These are phyloP conservation scores for Penicillium sp. DNA, from an alignment of 2,329 filamentous ascomycete species.

Conservation along the genomic window DNA sequence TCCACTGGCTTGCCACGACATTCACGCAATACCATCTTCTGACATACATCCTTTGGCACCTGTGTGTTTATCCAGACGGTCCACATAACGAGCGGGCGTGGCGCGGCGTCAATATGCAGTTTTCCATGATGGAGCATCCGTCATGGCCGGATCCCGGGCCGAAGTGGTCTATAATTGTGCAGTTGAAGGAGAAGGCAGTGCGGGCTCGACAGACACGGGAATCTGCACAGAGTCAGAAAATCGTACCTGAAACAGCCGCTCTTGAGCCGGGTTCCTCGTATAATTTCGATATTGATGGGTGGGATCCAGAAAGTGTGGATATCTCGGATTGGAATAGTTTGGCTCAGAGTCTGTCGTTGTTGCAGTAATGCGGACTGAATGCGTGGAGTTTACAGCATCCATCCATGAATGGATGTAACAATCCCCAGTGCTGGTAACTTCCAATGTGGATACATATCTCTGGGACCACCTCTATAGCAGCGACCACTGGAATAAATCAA, in stretches of 20 bases:
- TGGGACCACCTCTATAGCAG: too few relatives aligned
- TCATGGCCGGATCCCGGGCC: conserved; percentile 23
- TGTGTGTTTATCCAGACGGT: conserved; percentile 43
- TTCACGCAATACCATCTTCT: conserved; percentile 49
- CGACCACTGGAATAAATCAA: too few relatives aligned
- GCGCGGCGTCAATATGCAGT: conserved; percentile 15
- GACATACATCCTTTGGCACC: conserved; percentile 48
- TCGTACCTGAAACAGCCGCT: neutral
- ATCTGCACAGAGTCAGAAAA: neutral
- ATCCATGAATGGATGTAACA: too few relatives aligned
- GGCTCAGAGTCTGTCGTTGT: conserved; percentile 12
- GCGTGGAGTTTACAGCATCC: too few relatives aligned
- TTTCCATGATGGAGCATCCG: conserved; percentile 19
- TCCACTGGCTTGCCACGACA: conserved; percentile 41
- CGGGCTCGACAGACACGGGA: conserved; percentile 9
- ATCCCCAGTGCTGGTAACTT: too few relatives aligned
- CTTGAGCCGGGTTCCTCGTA: neutral
- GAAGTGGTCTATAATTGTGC: conserved; percentile 24
- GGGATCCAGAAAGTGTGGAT: conserved; percentile 21
- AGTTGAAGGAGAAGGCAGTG: conserved; percentile 22
- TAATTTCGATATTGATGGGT: conserved; percentile 15
- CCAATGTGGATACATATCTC: too few relatives aligned
- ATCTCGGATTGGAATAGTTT: conserved; percentile 24
- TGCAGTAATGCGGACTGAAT: neutral
- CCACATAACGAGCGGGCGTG: conserved; percentile 37